Base-by-base conservation (phyloP, 139 green algal genomes). In the Prasinococcaceae sp. region DNA sequence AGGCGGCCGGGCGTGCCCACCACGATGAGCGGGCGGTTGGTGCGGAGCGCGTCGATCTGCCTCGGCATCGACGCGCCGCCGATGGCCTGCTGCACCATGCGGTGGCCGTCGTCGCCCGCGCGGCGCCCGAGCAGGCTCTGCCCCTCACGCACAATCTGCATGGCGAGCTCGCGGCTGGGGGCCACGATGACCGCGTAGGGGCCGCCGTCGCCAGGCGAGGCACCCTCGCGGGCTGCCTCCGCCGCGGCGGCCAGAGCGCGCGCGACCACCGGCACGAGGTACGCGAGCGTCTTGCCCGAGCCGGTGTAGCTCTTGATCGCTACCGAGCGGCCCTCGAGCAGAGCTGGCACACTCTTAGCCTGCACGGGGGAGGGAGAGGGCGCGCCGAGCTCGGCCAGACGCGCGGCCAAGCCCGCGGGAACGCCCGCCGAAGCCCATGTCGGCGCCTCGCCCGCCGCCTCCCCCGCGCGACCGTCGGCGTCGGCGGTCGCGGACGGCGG, bases 211-310 rank as follows among this genome's bases (percentile, higher is more conserved):
- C 48, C 29, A 41, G 20, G 10, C 43, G 12, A 27, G 8, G 4
- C 51, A 10, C 20, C 26, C 58, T 32, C 53, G n/a, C 53, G 17
- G 30, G 10, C 38, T 58, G 53, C 25, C 49, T 32, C 25, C 43
- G 77, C 65, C 3, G 43, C 37, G 33, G 84, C 73, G 4, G 77
- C 75, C 2, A 90, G 48, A 0, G 77, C 80, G 16, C 77, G 48
- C 0, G 63, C 80, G 35, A 97, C 54, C 1, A 84, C 57, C 0
- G 88, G 88, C 30, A 97, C 72, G 40, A 97, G 61, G 72, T 86
- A 97, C 0, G 88, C 84, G 17, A 96, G 70, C 0, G 88, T 97
- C 79, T 93, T 97, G 28, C 89, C 89, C 30, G 78, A 90, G 8
- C 89, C 89, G 9, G 89, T 95, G 73, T 85, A 90, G 32, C 68